These are phyloP conservation scores for Iris pallida DNA, from an alignment of 116 monocot genomes.

Conservation along the genomic window DNA sequence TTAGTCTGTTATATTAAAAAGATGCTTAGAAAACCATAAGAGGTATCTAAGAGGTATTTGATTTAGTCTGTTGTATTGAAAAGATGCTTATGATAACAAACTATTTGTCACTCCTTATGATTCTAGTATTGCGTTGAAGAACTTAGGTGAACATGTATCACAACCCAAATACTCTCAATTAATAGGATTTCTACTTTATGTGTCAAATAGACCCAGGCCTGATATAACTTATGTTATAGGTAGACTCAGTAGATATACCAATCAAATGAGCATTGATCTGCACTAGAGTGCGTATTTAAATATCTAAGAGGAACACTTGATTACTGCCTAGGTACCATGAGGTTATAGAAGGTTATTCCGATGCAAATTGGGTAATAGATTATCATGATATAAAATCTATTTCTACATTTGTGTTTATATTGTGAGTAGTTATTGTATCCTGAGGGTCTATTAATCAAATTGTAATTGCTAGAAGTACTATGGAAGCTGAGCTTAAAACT, in stretches of 20 bases:
- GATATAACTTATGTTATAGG: not conserved
- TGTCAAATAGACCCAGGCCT: not conserved
- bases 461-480: not conserved
- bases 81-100: no score
- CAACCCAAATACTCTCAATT: not conserved
- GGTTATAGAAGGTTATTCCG: not conserved
- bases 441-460: not conserved
- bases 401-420: not conserved
- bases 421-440: not conserved
- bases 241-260: not conserved
- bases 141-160: not conserved
- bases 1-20: no score
- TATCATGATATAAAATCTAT: not conserved
- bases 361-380: not conserved
- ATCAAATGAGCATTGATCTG: not conserved
- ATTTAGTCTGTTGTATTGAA: no score
- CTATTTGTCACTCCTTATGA: no score
- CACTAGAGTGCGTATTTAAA: not conserved
- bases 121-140: not conserved
- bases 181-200: not conserved
- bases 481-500: not conserved
- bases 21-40: no score
- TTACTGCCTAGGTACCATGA: not conserved
- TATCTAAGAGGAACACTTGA: not conserved
- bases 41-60: no score